Conservation (phyloP, 2,329 filamentous ascomycete species). For the Aspergillus brunneoviolaceus region DNA sequence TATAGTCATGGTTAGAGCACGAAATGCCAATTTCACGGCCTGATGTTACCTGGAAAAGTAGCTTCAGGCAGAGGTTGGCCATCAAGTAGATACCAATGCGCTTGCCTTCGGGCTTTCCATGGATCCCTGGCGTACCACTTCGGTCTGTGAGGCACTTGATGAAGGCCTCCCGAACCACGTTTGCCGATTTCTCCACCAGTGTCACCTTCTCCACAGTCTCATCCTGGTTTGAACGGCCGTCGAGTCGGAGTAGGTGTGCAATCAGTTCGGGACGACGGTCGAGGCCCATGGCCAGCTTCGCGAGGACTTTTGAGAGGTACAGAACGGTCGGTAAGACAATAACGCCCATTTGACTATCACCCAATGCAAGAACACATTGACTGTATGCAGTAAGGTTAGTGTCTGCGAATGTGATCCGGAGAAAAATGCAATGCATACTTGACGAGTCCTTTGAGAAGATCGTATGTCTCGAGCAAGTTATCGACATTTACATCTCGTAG, state of each 20-base stretch:
- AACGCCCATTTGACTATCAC: constrained; percentile 74
- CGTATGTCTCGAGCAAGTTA: constrained; percentile 72
- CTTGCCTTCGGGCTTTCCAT: constrained; percentile 74
- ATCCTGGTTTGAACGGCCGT: constrained; percentile 49
- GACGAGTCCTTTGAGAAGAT: constrained; percentile 69
- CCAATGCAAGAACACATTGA: constrained; percentile 78
- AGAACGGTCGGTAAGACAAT: constrained; percentile 82
- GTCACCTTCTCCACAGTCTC: constrained; percentile 70
- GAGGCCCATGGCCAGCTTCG: constrained; percentile 78
- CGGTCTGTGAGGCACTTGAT: constrained; percentile 85
- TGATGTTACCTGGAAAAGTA: constrained; percentile 71
- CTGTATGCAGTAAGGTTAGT: constrained; percentile 43
- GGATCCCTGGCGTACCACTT: constrained; percentile 59
- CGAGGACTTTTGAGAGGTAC: constrained; percentile 75
- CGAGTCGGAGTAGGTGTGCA: constrained; percentile 55
- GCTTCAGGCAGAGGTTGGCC: constrained; percentile 84
- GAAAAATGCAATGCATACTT: constrained; percentile 57
- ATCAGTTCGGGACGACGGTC: constrained; percentile 78
- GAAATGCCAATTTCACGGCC: not conserved
- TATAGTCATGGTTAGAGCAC: not conserved
- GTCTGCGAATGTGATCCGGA: constrained; percentile 5
- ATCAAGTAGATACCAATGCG: constrained; percentile 87
- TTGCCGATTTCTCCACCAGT: constrained; percentile 81
- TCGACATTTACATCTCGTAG: constrained; percentile 76
- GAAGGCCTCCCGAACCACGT: constrained; percentile 87